Evolutionary conservation across 768 basidiomycete genomes (phyloP).

Genomic region (Kwoniella heveanensis): DNA sequence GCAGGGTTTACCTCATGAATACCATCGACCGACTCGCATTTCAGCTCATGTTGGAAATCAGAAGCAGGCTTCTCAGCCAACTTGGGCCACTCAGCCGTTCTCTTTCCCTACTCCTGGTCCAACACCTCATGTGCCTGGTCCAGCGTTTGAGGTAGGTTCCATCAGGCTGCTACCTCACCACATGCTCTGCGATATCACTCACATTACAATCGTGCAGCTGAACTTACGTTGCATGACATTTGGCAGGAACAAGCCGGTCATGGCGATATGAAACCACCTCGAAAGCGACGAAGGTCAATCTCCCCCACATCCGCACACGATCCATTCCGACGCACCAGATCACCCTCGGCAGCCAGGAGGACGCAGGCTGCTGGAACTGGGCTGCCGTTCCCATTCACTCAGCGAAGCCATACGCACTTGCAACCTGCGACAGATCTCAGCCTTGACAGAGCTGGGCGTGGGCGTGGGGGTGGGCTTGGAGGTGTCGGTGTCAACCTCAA

Average conservation of each 20-base stretch:
- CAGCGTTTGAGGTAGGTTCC: neutral
- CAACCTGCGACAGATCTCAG: neutral
- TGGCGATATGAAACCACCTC: conserved; percentile 8
- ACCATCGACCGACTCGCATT: neutral
- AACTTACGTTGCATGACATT: neutral
- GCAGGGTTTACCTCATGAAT: neutral
- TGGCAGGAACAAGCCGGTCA: neutral
- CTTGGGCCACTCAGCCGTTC: neutral
- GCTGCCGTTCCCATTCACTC: neutral
- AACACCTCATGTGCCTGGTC: neutral
- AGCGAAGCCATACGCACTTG: neutral
- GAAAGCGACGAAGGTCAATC: conserved; percentile 8
- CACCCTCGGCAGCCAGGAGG: neutral
- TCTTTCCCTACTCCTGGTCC: conserved; percentile 13
- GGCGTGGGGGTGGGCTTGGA: no score
- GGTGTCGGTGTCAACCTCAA: no score
- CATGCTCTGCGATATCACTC: no score
- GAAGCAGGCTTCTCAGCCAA: neutral
- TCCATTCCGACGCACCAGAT: neutral
- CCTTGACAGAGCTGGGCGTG: no score
- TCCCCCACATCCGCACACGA: conserved; percentile 16
- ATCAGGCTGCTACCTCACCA: no score
- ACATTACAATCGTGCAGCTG: no score
- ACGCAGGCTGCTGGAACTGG: neutral
- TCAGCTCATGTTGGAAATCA: neutral